These are phyloP conservation scores for Aschersonia sp. DNA, from an alignment of 2,329 filamentous ascomycete genomes.

Conservation along the genomic window DNA sequence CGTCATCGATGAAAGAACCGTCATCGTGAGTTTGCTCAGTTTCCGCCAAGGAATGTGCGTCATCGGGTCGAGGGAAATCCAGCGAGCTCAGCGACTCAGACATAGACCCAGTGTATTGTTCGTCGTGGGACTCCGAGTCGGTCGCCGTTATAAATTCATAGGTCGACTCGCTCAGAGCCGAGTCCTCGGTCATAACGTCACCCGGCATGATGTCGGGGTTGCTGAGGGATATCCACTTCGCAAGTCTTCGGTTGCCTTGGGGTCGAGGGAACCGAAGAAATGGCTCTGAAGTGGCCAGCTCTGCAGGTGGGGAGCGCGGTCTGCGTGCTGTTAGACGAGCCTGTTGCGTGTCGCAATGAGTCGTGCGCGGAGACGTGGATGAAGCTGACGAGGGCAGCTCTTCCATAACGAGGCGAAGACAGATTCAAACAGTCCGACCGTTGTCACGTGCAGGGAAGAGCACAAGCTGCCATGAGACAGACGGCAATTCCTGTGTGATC, in stretches of 20 bases:
- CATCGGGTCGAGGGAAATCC: conserved; percentile 32
- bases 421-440: conserved; percentile 8
- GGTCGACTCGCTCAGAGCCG: conserved; percentile 39
- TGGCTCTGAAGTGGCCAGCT: conserved; percentile 28
- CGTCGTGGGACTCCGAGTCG: conserved; percentile 39
- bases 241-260: conserved; percentile 38
- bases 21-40: conserved; percentile 34
- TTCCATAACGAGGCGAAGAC: conserved; percentile 35
- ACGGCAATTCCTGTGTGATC: not conserved
- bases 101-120: conserved; percentile 29
- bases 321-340: conserved; percentile 9
- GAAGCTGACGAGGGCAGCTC: conserved; percentile 20
- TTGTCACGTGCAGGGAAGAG: conserved; percentile 10
- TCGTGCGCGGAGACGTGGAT: conserved; percentile 13
- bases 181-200: conserved; percentile 28
- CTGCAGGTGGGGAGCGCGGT: conserved; percentile 6
- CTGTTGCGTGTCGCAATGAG: conserved; percentile 14
- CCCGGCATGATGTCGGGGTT: conserved; percentile 41
- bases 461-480: not conserved
- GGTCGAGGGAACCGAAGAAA: conserved; percentile 42
- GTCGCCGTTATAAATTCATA: conserved; percentile 41
- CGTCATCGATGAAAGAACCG: conserved; percentile 21
- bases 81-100: conserved; percentile 36
- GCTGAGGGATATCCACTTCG: conserved; percentile 45
- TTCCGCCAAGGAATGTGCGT: conserved; percentile 35